These are phyloP conservation scores for Beauveria caledonica DNA, from an alignment of 2,329 filamentous ascomycete species.

Conservation along the genomic window DNA sequence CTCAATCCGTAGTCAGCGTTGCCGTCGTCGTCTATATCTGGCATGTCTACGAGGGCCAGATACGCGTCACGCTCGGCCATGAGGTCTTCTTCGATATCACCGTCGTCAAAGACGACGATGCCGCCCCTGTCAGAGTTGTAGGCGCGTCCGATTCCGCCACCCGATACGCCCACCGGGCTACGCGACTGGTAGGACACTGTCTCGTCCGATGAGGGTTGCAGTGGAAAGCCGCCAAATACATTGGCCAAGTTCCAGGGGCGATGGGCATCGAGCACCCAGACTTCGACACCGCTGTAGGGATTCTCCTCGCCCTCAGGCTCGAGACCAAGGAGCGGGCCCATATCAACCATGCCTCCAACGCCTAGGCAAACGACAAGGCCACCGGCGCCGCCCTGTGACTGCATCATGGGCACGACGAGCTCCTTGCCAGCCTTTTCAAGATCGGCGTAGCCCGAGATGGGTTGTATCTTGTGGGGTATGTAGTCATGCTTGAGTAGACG, in stretches of 20 bases:
- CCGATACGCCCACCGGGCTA: slow-evolving; percentile 58
- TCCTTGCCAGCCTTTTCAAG: slow-evolving; percentile 71
- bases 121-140: slow-evolving; percentile 78
- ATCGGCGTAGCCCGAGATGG: slow-evolving; percentile 86
- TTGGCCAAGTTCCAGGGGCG: slow-evolving; percentile 93
- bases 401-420: slow-evolving; percentile 78
- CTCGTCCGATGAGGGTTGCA: slow-evolving; percentile 43
- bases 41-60: slow-evolving; percentile 81
- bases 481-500: slow-evolving; percentile 94
- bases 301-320: slow-evolving; percentile 54
- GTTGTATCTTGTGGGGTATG: slow-evolving; percentile 94
- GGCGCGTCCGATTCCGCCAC: slow-evolving; percentile 60
- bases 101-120: slow-evolving; percentile 91
- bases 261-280: slow-evolving; percentile 89
- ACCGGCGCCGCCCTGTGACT: slow-evolving; percentile 72
- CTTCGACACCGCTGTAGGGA: slow-evolving; percentile 75
- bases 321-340: slow-evolving; percentile 71
- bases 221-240: slow-evolving; percentile 70
- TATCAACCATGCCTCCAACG: slow-evolving; percentile 83
- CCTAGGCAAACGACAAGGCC: slow-evolving; percentile 89
- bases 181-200: slow-evolving; percentile 40
- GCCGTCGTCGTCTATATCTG: slow-evolving; percentile 73
- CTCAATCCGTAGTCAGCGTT: slow-evolving; percentile 53
- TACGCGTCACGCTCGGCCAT: slow-evolving; percentile 70
- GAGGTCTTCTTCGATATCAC: slow-evolving; percentile 84